Conservation (phyloP, 106 monocot genomes). For the Dactylorhiza incarnata region DNA sequence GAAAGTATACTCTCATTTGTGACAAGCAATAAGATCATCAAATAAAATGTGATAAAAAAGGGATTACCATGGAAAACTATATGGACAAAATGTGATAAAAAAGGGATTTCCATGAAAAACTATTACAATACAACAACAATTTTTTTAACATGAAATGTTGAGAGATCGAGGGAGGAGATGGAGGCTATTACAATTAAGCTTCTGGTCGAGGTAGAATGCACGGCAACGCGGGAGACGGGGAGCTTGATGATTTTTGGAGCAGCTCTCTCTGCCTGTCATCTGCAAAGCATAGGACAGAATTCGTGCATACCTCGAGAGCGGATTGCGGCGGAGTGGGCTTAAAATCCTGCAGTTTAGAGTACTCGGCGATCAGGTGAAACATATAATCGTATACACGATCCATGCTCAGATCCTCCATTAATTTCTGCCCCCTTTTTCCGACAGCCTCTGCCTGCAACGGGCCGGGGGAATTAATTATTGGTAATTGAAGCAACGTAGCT, state of each 20-base stretch:
- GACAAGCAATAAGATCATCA: too few species aligned
- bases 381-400: conserved; percentile 63
- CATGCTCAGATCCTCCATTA: conserved; percentile 52
- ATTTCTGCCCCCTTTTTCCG: conserved; percentile 34
- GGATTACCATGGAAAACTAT: too few species aligned
- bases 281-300: conserved; percentile 45
- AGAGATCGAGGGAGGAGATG: too few species aligned
- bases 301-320: conserved; percentile 38
- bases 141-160: too few species aligned
- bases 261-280: conserved; percentile 31
- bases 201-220: conserved; percentile 7
- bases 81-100: too few species aligned
- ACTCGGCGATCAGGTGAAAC: conserved; percentile 55
- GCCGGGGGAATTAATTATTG: neutral
- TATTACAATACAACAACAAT: too few species aligned
- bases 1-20: too few species aligned
- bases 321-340: conserved; percentile 31
- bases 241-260: conserved; percentile 32
- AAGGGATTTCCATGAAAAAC: too few species aligned
- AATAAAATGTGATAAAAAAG: too few species aligned
- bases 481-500: neutral
- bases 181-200: neutral
- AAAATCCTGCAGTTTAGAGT: conserved; percentile 47
- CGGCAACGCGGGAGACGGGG: conserved; percentile 20
- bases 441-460: conserved; percentile 33